Base-by-base conservation (phyloP, 2,329 filamentous ascomycete genomes). In the Colletotrichum scovillei region DNA sequence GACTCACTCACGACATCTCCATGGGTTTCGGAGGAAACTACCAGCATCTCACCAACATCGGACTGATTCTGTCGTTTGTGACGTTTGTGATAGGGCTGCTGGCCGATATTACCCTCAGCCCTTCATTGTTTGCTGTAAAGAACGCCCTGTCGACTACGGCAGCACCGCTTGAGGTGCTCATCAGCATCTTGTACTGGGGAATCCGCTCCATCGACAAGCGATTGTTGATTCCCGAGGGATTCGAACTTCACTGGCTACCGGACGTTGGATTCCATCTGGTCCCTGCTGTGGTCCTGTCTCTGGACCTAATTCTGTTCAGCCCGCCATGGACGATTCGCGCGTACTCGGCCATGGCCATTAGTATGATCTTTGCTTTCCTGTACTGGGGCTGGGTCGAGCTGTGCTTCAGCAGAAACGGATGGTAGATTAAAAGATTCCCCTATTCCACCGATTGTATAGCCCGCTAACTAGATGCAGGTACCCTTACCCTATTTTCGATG, bases 321-420 rank as follows among this genome's bases (percentile, higher is more conserved):
- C 93, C 93, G 12, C 93, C 93, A 0, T 95, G 92, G 91, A 91
- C 91, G 0, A 89, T 93, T 73, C 86, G 87, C 11, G 86, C 86
- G 8, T 85, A 91, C n/a, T 86, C 88, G 1, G 89, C 91, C 5
- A 86, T 93, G 78, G 83, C 84, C 1, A 78, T 93, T 30, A 91
- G 90, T 75, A 87, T 88, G 14, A 79, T 76, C 2, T 82, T 94
- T 56, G 92, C 92, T 0, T 90, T 93, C 74, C 80, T 83, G 3
- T 95, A 95, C 81, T 95, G 93, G 92, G 88, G 88, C 75, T 95
- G 93, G 93, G 89, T 95, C 28, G 92, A 95, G 81, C 86, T 90
- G 28, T 95, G 93, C 83, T 93, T 89, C 77, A 86, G 86, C 57
- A 85, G 88, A 72, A 95, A 95, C 77, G 90, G 92, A 78, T 89